Percentiles rank a stretch among this genome's conserved stretches.
phyloP scores from a whole-genome alignment of 179 eudicot species.

The Carnegiea gigantea region DNA sequence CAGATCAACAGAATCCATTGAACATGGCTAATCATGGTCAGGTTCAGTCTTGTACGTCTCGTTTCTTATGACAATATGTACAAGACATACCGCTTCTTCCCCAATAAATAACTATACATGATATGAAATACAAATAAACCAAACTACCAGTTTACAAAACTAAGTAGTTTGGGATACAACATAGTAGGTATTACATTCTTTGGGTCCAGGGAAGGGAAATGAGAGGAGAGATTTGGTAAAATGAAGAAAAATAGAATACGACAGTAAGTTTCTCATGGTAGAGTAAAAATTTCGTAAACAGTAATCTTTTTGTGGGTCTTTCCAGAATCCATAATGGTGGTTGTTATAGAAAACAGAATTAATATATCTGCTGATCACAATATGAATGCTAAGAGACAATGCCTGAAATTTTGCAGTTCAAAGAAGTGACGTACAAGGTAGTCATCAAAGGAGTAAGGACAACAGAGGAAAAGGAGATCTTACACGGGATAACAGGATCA shows the following conservation, averaged over 20 bases:
- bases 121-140: background rate
- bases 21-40: constrained; percentile 53
- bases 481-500: constrained; percentile 30
- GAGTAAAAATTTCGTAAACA: background rate
- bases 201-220: background rate
- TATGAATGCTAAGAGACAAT: background rate
- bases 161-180: background rate
- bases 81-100: constrained; percentile 45
- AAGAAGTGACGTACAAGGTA: constrained; percentile 39
- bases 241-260: background rate
- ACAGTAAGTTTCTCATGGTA: background rate
- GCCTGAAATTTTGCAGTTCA: constrained; percentile 23
- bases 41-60: constrained; percentile 74
- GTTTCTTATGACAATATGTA: constrained; percentile 49
- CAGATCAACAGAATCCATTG: constrained; percentile 43
- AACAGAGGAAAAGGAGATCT: constrained; percentile 17
- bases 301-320: background rate
- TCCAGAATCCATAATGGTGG: background rate
- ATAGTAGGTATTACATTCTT: background rate
- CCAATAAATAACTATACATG: background rate
- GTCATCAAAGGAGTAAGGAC: constrained; percentile 23
- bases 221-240: no score
- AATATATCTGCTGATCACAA: background rate
- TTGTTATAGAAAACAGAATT: background rate
- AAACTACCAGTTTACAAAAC: background rate